Evolutionary conservation across 805 yeast genomes (phyloP).

Genomic region (Saccharomyces paradoxus): DNA sequence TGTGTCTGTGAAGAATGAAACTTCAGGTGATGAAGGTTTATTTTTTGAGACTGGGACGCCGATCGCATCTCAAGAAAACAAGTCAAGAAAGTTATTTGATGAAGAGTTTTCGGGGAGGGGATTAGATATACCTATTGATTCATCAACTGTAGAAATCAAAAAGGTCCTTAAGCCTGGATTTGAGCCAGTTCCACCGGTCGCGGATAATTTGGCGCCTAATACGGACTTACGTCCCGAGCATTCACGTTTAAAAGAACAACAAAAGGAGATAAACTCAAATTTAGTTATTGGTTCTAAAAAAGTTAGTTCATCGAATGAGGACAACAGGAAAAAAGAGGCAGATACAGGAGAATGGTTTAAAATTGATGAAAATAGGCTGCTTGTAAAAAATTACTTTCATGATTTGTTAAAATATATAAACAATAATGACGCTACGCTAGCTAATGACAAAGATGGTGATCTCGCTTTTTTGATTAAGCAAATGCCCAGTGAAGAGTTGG

Average conservation of each 20-base stretch:
- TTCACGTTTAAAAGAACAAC: neutral
- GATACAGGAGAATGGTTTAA: neutral
- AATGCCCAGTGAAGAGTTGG: slow-evolving; percentile 62
- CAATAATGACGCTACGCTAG: slow-evolving; percentile 18
- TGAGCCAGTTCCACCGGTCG: neutral
- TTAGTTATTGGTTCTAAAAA: neutral
- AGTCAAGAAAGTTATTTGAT: neutral
- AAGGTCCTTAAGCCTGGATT: neutral
- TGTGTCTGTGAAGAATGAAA: neutral
- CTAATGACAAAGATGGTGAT: slow-evolving; percentile 58
- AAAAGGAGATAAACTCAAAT: neutral
- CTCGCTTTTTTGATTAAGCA: slow-evolving; percentile 55
- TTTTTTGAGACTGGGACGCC: neutral
- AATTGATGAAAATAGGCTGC: slow-evolving; percentile 10
- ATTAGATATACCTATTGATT: neutral
- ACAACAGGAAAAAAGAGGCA: too few species aligned
- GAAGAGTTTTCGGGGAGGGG: neutral
- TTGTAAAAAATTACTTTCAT: slow-evolving; percentile 20
- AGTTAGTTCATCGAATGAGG: neutral
- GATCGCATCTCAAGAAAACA: neutral
- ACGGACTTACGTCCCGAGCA: neutral
- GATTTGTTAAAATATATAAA: slow-evolving; percentile 23
- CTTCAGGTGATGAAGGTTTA: neutral
- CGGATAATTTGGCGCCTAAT: neutral
- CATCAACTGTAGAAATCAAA: slow-evolving; percentile 1